Evolutionary conservation across 2,329 filamentous ascomycete genomes (phyloP), one percentile per base, ranked within the genome.

Genomic region (Aureobasidium sp.): DNA sequence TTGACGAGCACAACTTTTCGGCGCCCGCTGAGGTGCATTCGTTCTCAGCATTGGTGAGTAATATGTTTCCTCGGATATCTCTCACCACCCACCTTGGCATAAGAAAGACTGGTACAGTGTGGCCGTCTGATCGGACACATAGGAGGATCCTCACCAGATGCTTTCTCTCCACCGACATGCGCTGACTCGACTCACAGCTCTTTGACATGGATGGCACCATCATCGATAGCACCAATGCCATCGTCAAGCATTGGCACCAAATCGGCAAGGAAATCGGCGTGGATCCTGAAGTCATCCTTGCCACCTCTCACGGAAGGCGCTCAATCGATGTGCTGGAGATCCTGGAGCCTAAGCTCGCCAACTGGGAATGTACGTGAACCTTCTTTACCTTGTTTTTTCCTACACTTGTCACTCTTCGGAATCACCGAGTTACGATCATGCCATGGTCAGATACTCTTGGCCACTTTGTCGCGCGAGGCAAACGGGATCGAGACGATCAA

Each of bases 231-330:
- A 93, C 89, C 1, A 78, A 81, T 22, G 90, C 90, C 9, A 87
- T 94, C 44, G 81, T 85, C 58, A 90, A 90, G 75, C 86, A 91
- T 72, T 94, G 90, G 90, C 78, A 87, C 62, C 79, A 79, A n/a
- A 83, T 92, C 66, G 92, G 89, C 55, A 81, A 83, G 11, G 90
- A 96, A 72, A 87, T 97, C 69, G 90, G 90, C 27, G 87, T 97
- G 25, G 85, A 90, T 67, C 89, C 90, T n/a, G 81, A 87, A 52
- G 84, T 88, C 49, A 97, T 99, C 69, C 82, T 97, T 29, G 83
- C 90, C 69, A 96, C 91, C 11, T 96, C 91, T 5, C 94, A 99
- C 75, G 94, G 94, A 65, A 85, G 93, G 64, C 82, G 94, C 63
- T 91, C 87, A 67, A 96, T 97, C 70, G 94, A 99, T 69, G 86